Evolutionary conservation across 2,329 filamentous ascomycete genomes (phyloP), one percentile per base, ranked within the genome.

Genomic region (Thelonectria olida): DNA sequence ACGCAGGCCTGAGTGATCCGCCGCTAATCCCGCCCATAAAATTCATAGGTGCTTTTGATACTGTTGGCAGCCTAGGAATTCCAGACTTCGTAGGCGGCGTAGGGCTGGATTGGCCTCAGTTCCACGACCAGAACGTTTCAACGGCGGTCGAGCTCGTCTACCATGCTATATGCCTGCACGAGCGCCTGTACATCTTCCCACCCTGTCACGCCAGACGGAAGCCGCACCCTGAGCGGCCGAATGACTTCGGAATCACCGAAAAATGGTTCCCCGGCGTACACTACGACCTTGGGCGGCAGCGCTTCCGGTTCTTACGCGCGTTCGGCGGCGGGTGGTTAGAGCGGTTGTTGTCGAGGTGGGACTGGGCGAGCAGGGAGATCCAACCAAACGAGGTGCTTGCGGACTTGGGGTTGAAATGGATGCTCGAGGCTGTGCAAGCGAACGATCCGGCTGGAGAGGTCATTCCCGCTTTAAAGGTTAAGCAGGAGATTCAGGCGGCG

Each of bases 341-440:
- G 44, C 57, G 34, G 4, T 65, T 69, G 1, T 60, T 80, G 22
- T 59, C 67, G 0, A 70, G 68, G 17, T 80, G 58, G 56, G 42
- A 52, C 3, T 66, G 53, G 58, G 53, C 50, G 15, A 75, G 64
- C 23, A 62, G 54, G 9, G 55, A 48, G 7, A 54, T 71, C 27
- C 20, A 51, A 28, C 68, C 68, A 2, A 71, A 71, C 36, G 61
- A 69, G 44, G 58, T 67, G 6, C 62, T 71, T 8, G 28, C 66
- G 1, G 66, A 71, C 19, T 41, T 68, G 7, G 66, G 48, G 2
- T 28, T 71, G 17, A 55, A 53, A 22, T 68, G 64, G 68, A 70
- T 71, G 57, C 41, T 71, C n/a, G 58, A 64, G 17, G 60, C 53
- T 10, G 34, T 69, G 5, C 41, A 44, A 23, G 27, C 28, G 1